Base-by-base conservation (phyloP, 257 asterid species). In the Rehmannia glutinosa region DNA sequence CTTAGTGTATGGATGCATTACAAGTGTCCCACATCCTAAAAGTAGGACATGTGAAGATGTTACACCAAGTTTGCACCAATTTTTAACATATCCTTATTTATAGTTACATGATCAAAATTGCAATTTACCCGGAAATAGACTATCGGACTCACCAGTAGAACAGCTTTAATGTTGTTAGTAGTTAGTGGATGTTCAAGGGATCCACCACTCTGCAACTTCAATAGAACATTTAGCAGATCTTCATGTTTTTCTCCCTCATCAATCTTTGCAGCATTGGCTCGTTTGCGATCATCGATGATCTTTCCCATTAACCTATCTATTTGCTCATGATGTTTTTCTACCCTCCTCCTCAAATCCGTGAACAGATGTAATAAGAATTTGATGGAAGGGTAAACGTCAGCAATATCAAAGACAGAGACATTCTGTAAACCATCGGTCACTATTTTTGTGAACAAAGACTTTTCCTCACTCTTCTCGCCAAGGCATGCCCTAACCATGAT, bases 401-500 rank as follows among this genome's bases (percentile, higher is more conserved):
- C 68, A 1, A 71, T 1, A 11, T 65, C 64, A 20, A 79, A 79
- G 3, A 59, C 35, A 3, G 68, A 54, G 1, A 28, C 1, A 0
- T 53, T 15, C 2, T 67, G 39, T 0, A 47, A 24, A 25, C 54
- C 49, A 53, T 77, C 77, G 6, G 36, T 50, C 2, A 65, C 25
- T 2, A 51, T 19, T 4, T n/a, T 8, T 4, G 66, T 28, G 23
- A 74, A 66, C 0, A 8, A 12, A 8, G 71, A 68, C 56, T 72
- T 75, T 2, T 73, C 72, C 0, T 51, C 43, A 0, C 33, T 69
- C 28, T 51, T 69, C 39, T 66, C 25, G 1, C 87, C 85, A 10
- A 84, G 62, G 0, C 83, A 77, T 0, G 79, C 77, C 59, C 75
- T 75, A 8, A 75, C 63, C 63, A 52, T 70, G 41, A 64, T 64